Evolutionary conservation across 176 grass and related monocot species (phyloP).

Genomic region (Triticum turgidum): DNA sequence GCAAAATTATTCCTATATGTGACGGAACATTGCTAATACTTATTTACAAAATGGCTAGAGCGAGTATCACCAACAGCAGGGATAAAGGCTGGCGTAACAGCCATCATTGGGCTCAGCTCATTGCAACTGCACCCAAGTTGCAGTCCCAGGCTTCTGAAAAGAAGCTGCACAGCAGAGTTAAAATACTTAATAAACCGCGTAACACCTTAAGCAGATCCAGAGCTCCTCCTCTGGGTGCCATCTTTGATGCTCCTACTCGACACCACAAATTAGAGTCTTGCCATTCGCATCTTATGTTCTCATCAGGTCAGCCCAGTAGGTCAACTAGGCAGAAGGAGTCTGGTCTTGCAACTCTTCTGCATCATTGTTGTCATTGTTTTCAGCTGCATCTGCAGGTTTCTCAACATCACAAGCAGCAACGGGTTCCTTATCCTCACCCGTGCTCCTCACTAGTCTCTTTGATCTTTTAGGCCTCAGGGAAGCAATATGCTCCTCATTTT

Average conservation of each 20-base stretch:
- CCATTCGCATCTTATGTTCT: constrained; percentile 17
- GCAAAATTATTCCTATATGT: constrained; percentile 44
- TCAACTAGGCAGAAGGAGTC: constrained; percentile 2
- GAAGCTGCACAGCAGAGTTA: constrained; percentile 12
- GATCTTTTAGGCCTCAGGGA: constrained; percentile 73
- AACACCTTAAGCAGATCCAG: neutral
- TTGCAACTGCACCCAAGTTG: neutral
- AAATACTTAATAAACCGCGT: constrained; percentile 13
- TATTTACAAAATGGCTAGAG: constrained; percentile 45
- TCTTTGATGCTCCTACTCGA: constrained; percentile 7
- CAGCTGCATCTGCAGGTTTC: constrained; percentile 27
- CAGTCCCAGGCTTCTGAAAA: constrained; percentile 6
- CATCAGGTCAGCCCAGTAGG: neutral
- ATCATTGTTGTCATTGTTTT: constrained; percentile 23
- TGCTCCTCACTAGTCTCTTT: constrained; percentile 58
- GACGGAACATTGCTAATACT: constrained; percentile 20
- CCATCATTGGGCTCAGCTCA: constrained; percentile 5
- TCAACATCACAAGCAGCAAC: constrained; percentile 14
- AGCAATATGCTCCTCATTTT: constrained; percentile 46
- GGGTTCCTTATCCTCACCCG: constrained; percentile 43
- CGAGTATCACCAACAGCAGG: constrained; percentile 14
- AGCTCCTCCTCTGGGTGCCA: neutral
- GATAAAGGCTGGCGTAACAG: neutral
- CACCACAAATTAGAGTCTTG: constrained; percentile 8
- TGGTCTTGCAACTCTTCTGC: constrained; percentile 26